Percentiles rank a stretch among this genome's conserved stretches.
Conservation (phyloP, 139 green algal genomes). For the Asterochloris erici region DNA sequence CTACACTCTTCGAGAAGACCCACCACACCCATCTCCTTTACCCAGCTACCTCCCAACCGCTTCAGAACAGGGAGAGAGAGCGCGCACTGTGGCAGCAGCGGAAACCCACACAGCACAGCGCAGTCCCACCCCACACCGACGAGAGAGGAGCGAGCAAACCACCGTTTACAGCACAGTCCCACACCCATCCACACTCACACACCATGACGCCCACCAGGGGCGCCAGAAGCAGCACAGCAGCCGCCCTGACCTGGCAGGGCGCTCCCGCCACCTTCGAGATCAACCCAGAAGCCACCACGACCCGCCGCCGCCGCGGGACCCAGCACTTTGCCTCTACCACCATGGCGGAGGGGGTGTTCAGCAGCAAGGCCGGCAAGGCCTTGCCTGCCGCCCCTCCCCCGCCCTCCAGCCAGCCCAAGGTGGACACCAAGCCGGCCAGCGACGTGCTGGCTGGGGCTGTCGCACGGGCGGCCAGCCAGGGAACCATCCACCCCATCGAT, state of each 20-base stretch:
- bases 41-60: neutral
- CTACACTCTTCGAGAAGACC: neutral
- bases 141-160: neutral
- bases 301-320: neutral
- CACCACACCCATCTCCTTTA: neutral
- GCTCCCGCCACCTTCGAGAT: neutral
- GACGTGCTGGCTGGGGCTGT: slow-evolving; percentile 85
- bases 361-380: slow-evolving; percentile 5
- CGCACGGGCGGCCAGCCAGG: slow-evolving; percentile 77
- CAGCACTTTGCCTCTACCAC: slow-evolving; percentile 31
- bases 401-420: slow-evolving; percentile 12
- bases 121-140: neutral
- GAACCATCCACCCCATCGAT: slow-evolving; percentile 90
- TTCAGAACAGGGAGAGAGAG: neutral
- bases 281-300: neutral
- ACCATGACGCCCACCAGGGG: neutral
- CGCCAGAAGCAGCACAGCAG: neutral
- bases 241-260: neutral
- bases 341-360: slow-evolving; percentile 11
- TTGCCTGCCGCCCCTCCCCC: slow-evolving; percentile 3
- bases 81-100: neutral
- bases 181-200: neutral
- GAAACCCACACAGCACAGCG: neutral
- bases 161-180: neutral
- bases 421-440: slow-evolving; percentile 53